A percentile compares a stretch with the other conserved stretches of the same genome.
phyloP scores from a whole-genome alignment of 2,329 filamentous ascomycete species.

The Aspergillus sp. region DNA sequence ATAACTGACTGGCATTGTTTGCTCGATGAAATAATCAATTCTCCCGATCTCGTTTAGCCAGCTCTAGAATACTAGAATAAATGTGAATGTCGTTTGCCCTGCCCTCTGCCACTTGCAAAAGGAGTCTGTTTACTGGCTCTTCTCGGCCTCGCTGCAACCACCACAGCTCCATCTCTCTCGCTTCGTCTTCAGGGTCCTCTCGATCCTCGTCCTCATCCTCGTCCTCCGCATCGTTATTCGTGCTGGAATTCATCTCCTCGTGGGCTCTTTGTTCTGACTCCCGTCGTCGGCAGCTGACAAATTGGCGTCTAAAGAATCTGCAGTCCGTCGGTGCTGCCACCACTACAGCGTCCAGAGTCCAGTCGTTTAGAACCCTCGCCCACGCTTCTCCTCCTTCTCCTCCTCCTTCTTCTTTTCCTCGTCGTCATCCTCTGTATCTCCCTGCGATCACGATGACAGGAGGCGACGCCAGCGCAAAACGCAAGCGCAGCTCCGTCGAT shows the following conservation, averaged over 20 bases:
- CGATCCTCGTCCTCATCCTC: neutral
- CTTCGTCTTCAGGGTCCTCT: slow-evolving; percentile 8
- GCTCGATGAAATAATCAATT: neutral
- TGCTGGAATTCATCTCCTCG: neutral
- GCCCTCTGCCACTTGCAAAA: slow-evolving; percentile 18
- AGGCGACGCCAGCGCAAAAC: slow-evolving; percentile 44
- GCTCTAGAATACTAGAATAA: no score
- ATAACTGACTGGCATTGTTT: slow-evolving; percentile 8
- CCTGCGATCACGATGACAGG: slow-evolving; percentile 44
- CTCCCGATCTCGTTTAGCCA: no score
- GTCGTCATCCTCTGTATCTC: neutral
- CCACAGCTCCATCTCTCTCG: neutral
- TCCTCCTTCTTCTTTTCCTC: neutral
- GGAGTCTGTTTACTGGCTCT: slow-evolving; percentile 17
- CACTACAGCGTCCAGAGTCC: neutral
- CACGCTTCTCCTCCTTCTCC: neutral
- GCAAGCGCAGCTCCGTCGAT: slow-evolving; percentile 45
- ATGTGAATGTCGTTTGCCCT: slow-evolving; percentile 31
- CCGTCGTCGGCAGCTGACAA: neutral
- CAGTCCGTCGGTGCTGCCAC: neutral
- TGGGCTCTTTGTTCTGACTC: neutral
- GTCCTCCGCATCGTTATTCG: no score
- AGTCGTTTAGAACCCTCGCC: neutral
- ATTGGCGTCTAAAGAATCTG: slow-evolving; percentile 1
- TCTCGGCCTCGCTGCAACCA: neutral